These are phyloP conservation scores for Psidium friedrichsthalianum DNA, from an alignment of 345 rosid genomes.

Conservation along the genomic window DNA sequence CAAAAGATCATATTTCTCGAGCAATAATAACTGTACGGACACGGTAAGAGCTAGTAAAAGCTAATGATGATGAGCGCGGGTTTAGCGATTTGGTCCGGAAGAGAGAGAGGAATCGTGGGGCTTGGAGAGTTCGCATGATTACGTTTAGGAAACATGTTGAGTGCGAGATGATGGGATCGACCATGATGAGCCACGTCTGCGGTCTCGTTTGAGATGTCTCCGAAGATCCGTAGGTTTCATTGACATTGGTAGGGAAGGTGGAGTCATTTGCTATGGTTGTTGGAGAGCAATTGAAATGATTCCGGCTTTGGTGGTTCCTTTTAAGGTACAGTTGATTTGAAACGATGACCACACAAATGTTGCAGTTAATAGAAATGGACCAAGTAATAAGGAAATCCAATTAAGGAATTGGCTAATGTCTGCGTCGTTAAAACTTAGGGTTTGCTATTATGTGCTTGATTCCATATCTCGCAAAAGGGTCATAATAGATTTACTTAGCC, in stretches of 20 bases:
- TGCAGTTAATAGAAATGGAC: neutral
- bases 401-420: neutral
- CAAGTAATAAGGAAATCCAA: neutral
- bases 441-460: neutral
- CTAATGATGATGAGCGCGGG: neutral
- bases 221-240: neutral
- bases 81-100: neutral
- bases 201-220: neutral
- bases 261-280: too few relatives aligned
- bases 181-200: neutral
- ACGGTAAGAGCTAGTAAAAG: neutral
- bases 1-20: neutral
- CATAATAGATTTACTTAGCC: neutral
- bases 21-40: neutral
- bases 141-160: neutral
- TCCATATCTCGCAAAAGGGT: neutral
- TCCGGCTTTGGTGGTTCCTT: too few relatives aligned
- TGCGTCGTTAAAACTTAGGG: neutral
- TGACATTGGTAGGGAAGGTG: too few relatives aligned
- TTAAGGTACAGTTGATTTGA: neutral
- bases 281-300: too few relatives aligned
- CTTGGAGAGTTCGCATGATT: neutral
- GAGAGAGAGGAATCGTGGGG: neutral
- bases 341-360: neutral
- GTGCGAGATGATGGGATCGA: neutral